Evolutionary conservation across 108 stramenopile genomes (phyloP), one percentile per base, ranked within the genome.

Genomic region (Fistulifera pelliculosa): DNA sequence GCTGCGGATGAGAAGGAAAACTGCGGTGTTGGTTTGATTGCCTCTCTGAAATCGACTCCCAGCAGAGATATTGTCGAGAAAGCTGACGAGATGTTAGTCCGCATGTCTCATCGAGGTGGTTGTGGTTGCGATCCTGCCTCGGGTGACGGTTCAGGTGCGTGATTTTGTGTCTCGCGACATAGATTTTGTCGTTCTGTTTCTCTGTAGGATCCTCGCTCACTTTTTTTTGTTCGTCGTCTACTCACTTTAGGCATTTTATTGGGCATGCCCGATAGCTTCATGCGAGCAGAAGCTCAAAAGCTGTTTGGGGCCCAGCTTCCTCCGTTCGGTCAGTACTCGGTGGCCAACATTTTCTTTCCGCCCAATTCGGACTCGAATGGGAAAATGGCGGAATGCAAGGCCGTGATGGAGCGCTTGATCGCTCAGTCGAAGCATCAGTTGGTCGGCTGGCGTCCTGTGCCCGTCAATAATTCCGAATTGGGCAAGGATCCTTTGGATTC

Each of bases 51-150:
- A 57, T 83, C 82, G 17, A 69, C 84, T 47, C 76, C 93, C 0
- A 78, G 75, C 49, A 78, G 97, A 7, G 77, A 75, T 62, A 90
- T 95, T 24, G 93, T 98, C 31, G 80, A 90, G 43, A 90, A 93
- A 61, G 94, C 95, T 16, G 93, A 96, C 73, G 95, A 96, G 69
- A 98, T 98, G 96, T 69, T 98, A 38, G 84, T 98, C 44, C 83
- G 96, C 27, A 98, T 98, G 96, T 72, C 85, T 62, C 96, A 98
- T 79, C 74, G 96, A 49, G 96, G 96, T 28, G 94, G 94, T 21
- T 89, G 88, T 51, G 94, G 94, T 8, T 94, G 90, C 52, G 90
- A 91, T 68, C 94, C 94, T 24, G 81, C 83, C 17, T 79, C 77
- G 61, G 94, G 94, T 39, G 93, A 91, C 74, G 93, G 89, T 52